phyloP scores from a whole-genome alignment of 805 yeast species.

The Brettanomyces anomalus region DNA sequence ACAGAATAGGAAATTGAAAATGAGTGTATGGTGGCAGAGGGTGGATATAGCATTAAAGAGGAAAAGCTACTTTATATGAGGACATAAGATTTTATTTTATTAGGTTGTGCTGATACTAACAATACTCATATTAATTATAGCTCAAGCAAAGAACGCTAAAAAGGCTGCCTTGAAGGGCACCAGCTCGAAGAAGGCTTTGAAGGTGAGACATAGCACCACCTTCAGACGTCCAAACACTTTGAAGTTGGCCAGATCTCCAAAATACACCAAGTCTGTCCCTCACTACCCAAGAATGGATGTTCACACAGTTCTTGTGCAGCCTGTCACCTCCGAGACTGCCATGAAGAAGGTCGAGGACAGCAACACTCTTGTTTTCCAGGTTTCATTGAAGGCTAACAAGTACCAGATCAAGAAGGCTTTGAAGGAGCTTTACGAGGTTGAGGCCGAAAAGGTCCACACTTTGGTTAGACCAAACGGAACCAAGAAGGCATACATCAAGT shows the following conservation, averaged over 20 bases:
- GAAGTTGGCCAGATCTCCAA: slow-evolving; percentile 88
- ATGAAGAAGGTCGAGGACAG: slow-evolving; percentile 99
- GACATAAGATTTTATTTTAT: no score
- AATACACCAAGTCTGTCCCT: slow-evolving; percentile 94
- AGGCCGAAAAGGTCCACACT: slow-evolving; percentile 89
- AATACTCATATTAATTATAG: slow-evolving; percentile 5
- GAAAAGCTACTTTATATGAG: no score
- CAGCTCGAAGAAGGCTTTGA: slow-evolving; percentile 79
- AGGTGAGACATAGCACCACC: slow-evolving; percentile 91
- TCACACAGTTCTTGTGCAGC: slow-evolving; percentile 87
- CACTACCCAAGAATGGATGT: slow-evolving; percentile 96
- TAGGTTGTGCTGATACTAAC: not conserved
- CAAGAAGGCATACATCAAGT: slow-evolving; percentile 99
- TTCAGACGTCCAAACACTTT: slow-evolving; percentile 98
- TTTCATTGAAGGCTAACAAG: slow-evolving; percentile 95
- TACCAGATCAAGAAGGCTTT: slow-evolving; percentile 97
- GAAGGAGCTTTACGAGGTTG: slow-evolving; percentile 96
- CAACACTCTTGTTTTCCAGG: slow-evolving; percentile 98
- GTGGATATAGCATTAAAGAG: no score
- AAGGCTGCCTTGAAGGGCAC: slow-evolving; percentile 98
- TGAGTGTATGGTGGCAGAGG: not conserved
- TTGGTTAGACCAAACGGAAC: slow-evolving; percentile 98
- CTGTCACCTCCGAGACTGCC: slow-evolving; percentile 97
- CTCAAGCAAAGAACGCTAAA: slow-evolving; percentile 95
- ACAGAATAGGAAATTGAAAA: not conserved